These are phyloP conservation scores for Backusella tuberculispora DNA, from an alignment of 192 early-diverging fungal species.

Conservation along the genomic window DNA sequence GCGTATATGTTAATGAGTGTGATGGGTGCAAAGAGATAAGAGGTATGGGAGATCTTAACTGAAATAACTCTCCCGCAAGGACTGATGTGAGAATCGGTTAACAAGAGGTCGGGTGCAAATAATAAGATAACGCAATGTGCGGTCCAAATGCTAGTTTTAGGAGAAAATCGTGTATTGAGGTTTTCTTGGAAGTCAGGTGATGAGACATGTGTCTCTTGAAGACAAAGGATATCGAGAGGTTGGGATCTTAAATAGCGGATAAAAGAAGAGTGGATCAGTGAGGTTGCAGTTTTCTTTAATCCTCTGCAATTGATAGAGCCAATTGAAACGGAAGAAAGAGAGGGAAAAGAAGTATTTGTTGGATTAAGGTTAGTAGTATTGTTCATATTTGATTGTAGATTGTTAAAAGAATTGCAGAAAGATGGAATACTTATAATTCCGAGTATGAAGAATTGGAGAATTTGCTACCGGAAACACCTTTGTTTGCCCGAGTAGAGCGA, in stretches of 20 bases:
- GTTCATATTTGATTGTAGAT: too few species aligned
- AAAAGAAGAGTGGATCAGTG: neutral
- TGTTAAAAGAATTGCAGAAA: too few species aligned
- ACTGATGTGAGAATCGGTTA: neutral
- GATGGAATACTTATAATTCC: too few species aligned
- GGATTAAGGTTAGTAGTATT: neutral
- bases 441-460: too few species aligned
- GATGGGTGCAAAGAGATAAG: neutral
- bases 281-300: neutral
- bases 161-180: neutral
- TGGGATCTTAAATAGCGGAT: neutral
- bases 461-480: too few species aligned
- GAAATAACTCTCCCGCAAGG: constrained; percentile 5
- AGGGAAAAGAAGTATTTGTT: too few species aligned
- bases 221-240: neutral
- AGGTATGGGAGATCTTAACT: neutral
- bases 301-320: constrained; percentile 12
- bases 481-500: too few species aligned
- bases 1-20: neutral
- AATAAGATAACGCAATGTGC: neutral
- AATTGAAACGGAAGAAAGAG: too few species aligned
- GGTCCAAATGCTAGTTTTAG: constrained; percentile 4
- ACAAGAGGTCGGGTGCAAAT: neutral
- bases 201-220: constrained; percentile 8
- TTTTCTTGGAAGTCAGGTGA: neutral